Evolutionary conservation across 495 filamentous ascomycete genomes (phyloP), one percentile per base, ranked within the genome.

Genomic region (Penicillium samsonianum): DNA sequence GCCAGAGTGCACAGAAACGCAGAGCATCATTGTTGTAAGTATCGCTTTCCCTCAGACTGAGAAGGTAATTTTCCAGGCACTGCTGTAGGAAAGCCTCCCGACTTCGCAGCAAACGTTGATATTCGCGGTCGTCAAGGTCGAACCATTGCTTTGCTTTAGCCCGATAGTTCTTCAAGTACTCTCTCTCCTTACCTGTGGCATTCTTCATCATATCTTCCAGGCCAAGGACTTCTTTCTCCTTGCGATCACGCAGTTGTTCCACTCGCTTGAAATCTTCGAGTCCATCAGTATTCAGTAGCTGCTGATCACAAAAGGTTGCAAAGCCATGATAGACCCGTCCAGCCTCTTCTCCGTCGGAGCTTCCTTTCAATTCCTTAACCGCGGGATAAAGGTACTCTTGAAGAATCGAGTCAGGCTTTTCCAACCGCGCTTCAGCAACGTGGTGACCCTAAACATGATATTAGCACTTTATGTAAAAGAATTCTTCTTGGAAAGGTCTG

Each of bases 1-100:
- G 79, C 94, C 94, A 99, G 10, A 99, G 73, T 8, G 95, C 89
- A 59, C 91, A 92, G 69, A 99, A 97, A n/a, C 94, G 87, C 35
- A 99, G 82, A 17, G 89, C 86, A 71, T 96, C 91, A 55, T 88
- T 92, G 67, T 97, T 89, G 67, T 92, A 89, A 38, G 87, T 81
- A 67, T 99, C 91, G 35, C 87, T 92, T 31, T 92, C 90, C 41
- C 80, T 80, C 20, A 99, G 78, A 16, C 87, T 87, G 11, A 92
- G 86, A 3, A 99, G 84, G 64, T 99, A 98, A 64, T 98, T 97
- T 69, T 94, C 89, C n/a, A 98, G 78, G 67, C 92, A 92, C 63
- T 92, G 85, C 23, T 87, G 82, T 6, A 96, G 74, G 64, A 96
- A 95, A 28, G 90, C 85, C 55, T 90, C 85, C 23, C 92, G 85